Base-by-base conservation (phyloP, 805 yeast genomes). In the Candida corydali region DNA sequence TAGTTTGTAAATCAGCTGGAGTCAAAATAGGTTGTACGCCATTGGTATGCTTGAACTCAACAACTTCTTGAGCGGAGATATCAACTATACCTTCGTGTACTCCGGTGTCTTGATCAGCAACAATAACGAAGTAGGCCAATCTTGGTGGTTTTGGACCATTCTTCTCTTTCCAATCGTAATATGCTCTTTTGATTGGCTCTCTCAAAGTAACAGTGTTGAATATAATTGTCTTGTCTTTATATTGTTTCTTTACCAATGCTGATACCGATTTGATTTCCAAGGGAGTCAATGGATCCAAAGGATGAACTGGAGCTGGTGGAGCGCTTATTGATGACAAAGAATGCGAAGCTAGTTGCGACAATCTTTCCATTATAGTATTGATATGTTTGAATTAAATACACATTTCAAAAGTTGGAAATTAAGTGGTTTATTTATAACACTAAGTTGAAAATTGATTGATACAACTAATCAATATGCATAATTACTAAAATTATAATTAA, bases 1-100 rank as follows among this genome's bases (percentile, higher is more conserved):
- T 78, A 37, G 57, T 49, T 51, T 68, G 71, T 44, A 83, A 69
- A 57, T 83, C 91, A 48, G 69, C 79, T 32, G 81, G 79, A 29
- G 89, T 80, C 54, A 83, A 68, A 43, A 82, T 82, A 44, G 91
- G 91, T 61, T 82, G 87, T 34, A 75, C 82, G 27, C 82, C 84
- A 39, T 73, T 76, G 31, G 73, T 56, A 35, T 68, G 57, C 45
- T 69, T 69, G 44, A 73, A 59, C 38, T 70, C 69, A 32, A 73
- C 59, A 23, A 83, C 64, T 32, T 61, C 55, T 48, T 65, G 60
- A 34, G 74, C 57, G 25, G 65, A 65, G 36, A 83, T 55, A 53
- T 80, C 82, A 44, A 80, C 82, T 29, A 76, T 64, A 58, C 88
- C 89, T 55, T 84, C 91, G 49, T 75, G 76, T 41, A 82, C 70